Base-by-base conservation (phyloP, 1,284 basidiomycete genomes). In the Cronartium quercuum region DNA sequence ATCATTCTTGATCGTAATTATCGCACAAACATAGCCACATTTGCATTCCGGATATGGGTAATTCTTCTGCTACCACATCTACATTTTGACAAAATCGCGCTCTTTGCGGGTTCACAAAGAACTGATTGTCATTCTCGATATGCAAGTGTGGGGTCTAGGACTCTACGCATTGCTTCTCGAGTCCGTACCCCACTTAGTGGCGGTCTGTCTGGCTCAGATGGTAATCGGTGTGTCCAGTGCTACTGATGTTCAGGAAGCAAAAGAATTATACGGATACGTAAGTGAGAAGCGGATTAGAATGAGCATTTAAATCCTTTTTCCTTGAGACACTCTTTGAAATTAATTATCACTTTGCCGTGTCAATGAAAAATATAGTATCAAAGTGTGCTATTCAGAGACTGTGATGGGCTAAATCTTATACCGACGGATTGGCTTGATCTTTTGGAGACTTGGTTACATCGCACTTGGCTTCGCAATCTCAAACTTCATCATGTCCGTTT, bases 111-210 rank as follows among this genome's bases (percentile, higher is more conserved):
- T 6, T 29, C 29, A 55, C 51, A 3, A 55, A 21, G 6, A 55
- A 21, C 51, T 55, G 2, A 55, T n/a, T 44, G 42, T 12, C 1
- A 12, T 44, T n/a, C 42, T 44, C 42, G 10, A n/a, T 12, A 51
- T 18, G 13, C 37, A 73, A 62, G 21, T 73, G 6, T 73, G 70
- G 70, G 51, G 62, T 34, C 61, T 73, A 9, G 64, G 61, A 6
- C 60, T 66, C 18, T 73, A 44, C 62, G 70, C 44, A 3, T 37
- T 73, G 29, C n/a, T 73, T 12, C 57, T 73, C 24, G 70, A 73
- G 41, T 73, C 70, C 3, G 40, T 73, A 24, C 70, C 70, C 35
- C 70, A 73, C 58, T 24, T 73, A n/a, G 63, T 38, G 15, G 70
- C 70, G 24, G 70, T 73, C 2, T 62, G n/a, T 29, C 51, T 60